Evolutionary conservation across 2,329 filamentous ascomycete genomes (phyloP), one percentile per base, ranked within the genome.

Genomic region (Cladorrhinum sp.): DNA sequence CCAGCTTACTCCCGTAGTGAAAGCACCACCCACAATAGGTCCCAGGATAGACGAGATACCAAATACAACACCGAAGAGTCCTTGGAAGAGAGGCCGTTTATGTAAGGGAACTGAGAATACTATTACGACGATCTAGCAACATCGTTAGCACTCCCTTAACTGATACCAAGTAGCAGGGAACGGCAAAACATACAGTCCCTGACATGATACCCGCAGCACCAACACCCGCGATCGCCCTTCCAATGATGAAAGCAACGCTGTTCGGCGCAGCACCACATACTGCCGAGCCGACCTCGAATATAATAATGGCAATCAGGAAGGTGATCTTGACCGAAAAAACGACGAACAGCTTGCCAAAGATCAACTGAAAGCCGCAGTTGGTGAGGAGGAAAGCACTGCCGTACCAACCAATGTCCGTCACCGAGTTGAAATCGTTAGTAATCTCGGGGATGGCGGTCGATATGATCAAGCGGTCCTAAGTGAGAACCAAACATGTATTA

Each of bases 1-100:
- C 75, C 75, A 77, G 5, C 72, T 75, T 8, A 72, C 64, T 22
- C 71, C 61, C 12, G 73, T 68, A 1, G 74, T 74, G 50, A 76
- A 75, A 22, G 71, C 72, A 25, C 74, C 74, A 9, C 72, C 74
- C 1, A 76, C 65, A 0, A 75, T 57, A 27, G 74, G 74, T 1
- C 74, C 73, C 12, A 74, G 61, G 10, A 72, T 71, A 10, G 73
- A 69, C 2, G 71, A 72, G 18, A 76, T 62, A 9, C 72, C 73
- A 53, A 75, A 75, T 59, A 72, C 70, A 12, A 58, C 62, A 6
- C 72, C 72, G 29, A 75, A 70, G 3, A 72, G 58, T 1, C 72
- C 69, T 18, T 71, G 73, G 57, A 71, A 72, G 10, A 74, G 64
- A 5, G 74, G 71, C 1, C 73, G 65, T 20, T 65, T 61, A 12